Conservation (phyloP, 495 filamentous ascomycete genomes). For the Hypomontagnella submonticulosa region DNA sequence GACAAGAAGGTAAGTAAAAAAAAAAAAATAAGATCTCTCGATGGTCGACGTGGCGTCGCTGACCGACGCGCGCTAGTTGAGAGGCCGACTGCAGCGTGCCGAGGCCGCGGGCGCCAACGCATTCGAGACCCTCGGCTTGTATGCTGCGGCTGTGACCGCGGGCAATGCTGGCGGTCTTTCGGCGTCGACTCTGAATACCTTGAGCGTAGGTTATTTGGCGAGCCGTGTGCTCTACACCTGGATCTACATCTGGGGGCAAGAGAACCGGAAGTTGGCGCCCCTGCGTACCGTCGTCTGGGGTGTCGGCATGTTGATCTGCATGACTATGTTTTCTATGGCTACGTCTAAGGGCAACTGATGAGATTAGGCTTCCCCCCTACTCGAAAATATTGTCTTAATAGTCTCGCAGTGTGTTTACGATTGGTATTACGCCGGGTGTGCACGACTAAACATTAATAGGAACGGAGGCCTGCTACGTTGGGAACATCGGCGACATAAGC, state of each 20-base stretch:
- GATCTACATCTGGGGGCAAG: constrained; percentile 57
- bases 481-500: too few relatives aligned
- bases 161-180: constrained; percentile 57
- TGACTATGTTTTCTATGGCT: constrained; percentile 57
- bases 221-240: constrained; percentile 58
- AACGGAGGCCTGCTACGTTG: too few relatives aligned
- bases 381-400: too few relatives aligned
- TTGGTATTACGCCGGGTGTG: too few relatives aligned
- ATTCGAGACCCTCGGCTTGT: constrained; percentile 62
- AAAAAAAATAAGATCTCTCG: too few relatives aligned
- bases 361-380: too few relatives aligned
- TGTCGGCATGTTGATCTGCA: constrained; percentile 43
- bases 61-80: constrained; percentile 14
- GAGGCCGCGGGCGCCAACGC: constrained; percentile 59
- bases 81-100: constrained; percentile 57
- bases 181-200: constrained; percentile 50
- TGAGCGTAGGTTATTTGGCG: constrained; percentile 55
- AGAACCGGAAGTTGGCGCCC: constrained; percentile 47
- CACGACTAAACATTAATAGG: too few relatives aligned
- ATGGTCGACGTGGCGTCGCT: constrained; percentile 11
- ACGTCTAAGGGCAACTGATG: constrained; percentile 40
- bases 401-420: too few relatives aligned
- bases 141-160: constrained; percentile 61
- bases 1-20: constrained; percentile 54
- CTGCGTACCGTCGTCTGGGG: constrained; percentile 55